phyloP scores from a whole-genome alignment of 345 rosid genomes.

The Anacardium occidentale region DNA sequence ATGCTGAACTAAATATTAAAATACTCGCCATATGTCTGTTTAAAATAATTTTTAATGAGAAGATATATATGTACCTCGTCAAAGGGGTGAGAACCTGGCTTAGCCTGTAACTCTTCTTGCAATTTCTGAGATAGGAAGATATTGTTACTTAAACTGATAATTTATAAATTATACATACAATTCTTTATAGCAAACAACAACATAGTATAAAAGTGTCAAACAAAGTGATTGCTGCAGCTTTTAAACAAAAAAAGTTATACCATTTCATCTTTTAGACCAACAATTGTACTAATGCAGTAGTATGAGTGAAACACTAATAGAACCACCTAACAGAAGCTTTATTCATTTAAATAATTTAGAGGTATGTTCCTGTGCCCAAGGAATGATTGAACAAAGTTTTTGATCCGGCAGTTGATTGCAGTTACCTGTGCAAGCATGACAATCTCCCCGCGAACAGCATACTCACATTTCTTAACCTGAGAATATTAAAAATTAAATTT shows the following conservation, averaged over 20 bases:
- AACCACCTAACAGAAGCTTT: not conserved
- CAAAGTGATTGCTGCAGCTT: not conserved
- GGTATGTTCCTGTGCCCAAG: not conserved
- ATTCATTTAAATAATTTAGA: not conserved
- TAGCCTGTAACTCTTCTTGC: slow-evolving; percentile 68
- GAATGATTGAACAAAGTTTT: not conserved
- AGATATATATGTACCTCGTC: slow-evolving; percentile 61
- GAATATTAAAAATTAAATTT: not conserved
- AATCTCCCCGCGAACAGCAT: slow-evolving; percentile 98
- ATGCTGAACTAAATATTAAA: not conserved
- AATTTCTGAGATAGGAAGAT: slow-evolving; percentile 46
- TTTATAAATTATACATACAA: not conserved
- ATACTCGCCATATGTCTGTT: not conserved
- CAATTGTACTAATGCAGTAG: not conserved
- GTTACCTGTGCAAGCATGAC: slow-evolving; percentile 88
- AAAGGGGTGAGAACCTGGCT: slow-evolving; percentile 69
- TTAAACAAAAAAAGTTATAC: not conserved
- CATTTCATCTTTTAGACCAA: not conserved
- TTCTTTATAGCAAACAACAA: not conserved
- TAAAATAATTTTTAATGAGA: not conserved
- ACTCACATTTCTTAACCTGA: slow-evolving; percentile 83
- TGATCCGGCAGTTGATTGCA: not conserved
- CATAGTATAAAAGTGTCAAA: not conserved
- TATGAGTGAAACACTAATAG: not conserved
- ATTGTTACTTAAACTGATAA: not conserved